phyloP scores from a whole-genome alignment of 805 yeast species.

The Saccharomycopsis lassenensis region DNA sequence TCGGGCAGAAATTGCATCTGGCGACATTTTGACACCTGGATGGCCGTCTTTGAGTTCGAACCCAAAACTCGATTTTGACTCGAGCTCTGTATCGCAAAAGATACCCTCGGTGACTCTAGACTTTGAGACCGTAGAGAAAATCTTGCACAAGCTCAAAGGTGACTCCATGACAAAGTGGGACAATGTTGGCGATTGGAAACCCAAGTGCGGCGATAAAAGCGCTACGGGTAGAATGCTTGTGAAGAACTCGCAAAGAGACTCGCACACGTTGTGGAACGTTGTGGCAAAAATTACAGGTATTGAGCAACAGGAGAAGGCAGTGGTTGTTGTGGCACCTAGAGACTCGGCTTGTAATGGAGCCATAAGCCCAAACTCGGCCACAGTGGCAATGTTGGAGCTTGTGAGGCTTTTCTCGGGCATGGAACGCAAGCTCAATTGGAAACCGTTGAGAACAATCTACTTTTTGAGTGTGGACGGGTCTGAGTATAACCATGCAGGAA shows the following conservation, averaged over 20 bases:
- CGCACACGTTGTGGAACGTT: constrained; percentile 70
- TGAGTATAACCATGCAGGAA: constrained; percentile 72
- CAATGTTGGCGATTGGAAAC: constrained; percentile 19
- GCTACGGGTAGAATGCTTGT: constrained; percentile 19
- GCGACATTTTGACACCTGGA: constrained; percentile 76
- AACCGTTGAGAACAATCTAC: constrained; percentile 70
- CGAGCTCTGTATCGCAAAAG: constrained; percentile 47
- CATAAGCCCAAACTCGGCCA: constrained; percentile 58
- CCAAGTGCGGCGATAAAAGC: constrained; percentile 26
- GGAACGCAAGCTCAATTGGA: constrained; percentile 60
- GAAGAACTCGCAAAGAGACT: constrained; percentile 34
- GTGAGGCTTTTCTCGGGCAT: constrained; percentile 56
- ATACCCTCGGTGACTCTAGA: constrained; percentile 75
- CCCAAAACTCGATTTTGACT: constrained; percentile 31
- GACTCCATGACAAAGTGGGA: constrained; percentile 27
- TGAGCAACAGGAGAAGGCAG: constrained; percentile 64
- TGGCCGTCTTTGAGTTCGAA: constrained; percentile 39
- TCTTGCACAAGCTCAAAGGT: constrained; percentile 27
- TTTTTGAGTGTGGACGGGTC: constrained; percentile 80
- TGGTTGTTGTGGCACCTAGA: constrained; percentile 74
- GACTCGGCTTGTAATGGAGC: constrained; percentile 77
- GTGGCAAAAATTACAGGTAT: constrained; percentile 68
- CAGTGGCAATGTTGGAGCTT: constrained; percentile 60
- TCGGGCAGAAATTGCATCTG: constrained; percentile 49
- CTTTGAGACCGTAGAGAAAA: constrained; percentile 49